These are phyloP conservation scores for Pseudocercospora musae DNA, from an alignment of 2,329 filamentous ascomycete genomes.

Conservation along the genomic window DNA sequence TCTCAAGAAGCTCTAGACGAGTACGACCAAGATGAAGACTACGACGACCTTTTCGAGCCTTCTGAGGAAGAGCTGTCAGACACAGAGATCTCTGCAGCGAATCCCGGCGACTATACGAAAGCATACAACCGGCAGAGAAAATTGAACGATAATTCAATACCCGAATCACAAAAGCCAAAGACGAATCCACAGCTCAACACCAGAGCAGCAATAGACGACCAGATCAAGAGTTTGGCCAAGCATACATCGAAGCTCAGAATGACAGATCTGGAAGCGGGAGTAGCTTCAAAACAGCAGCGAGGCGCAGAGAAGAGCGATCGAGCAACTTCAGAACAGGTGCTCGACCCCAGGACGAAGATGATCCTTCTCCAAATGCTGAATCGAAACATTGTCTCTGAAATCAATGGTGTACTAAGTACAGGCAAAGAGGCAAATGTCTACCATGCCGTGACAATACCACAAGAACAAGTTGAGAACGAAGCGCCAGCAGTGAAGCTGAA, in stretches of 20 bases:
- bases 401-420: conserved; percentile 92
- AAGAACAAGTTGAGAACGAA: conserved; percentile 51
- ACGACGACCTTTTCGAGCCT: conserved; percentile 55
- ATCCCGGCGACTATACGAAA: conserved; percentile 71
- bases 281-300: conserved; percentile 47
- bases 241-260: conserved; percentile 84
- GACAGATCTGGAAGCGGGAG: conserved; percentile 58
- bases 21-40: conserved; percentile 38
- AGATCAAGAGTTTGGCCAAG: conserved; percentile 77
- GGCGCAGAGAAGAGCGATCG: conserved; percentile 73
- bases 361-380: conserved; percentile 96
- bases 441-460: conserved; percentile 68
- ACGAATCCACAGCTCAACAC: conserved; percentile 80
- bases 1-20: conserved; percentile 12
- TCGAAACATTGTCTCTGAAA: conserved; percentile 79
- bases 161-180: conserved; percentile 58
- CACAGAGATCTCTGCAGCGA: conserved; percentile 52
- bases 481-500: conserved; percentile 54
- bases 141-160: conserved; percentile 54
- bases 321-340: conserved; percentile 88
- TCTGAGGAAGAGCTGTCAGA: conserved; percentile 53
- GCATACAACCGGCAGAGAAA: conserved; percentile 82
- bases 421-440: conserved; percentile 99
- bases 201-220: conserved; percentile 75
- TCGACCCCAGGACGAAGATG: conserved; percentile 92